phyloP scores from a whole-genome alignment of 2,329 filamentous ascomycete genomes.

The Bipolaris zeicola region DNA sequence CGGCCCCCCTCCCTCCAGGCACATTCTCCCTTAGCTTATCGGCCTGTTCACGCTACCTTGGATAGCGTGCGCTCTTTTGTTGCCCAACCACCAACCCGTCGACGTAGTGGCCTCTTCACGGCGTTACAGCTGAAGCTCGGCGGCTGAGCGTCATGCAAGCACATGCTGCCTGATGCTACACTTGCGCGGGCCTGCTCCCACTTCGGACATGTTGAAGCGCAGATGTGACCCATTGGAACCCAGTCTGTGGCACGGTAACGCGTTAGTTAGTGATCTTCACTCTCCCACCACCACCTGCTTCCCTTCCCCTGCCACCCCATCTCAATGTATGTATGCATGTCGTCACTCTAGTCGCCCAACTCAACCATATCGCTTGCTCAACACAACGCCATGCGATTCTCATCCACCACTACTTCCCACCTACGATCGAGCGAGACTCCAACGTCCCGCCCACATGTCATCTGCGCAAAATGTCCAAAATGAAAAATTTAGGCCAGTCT shows the following conservation, averaged over 20 bases:
- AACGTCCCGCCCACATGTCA: not conserved
- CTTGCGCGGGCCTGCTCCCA: not conserved
- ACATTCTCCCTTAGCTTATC: conserved; percentile 7
- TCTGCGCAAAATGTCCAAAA: not conserved
- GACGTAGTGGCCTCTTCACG: not conserved
- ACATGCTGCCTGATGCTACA: not conserved
- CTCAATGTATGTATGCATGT: not conserved
- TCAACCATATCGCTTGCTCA: not conserved
- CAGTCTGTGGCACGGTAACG: not conserved
- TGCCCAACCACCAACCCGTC: not conserved
- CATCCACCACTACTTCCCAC: not conserved
- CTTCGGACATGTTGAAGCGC: not conserved
- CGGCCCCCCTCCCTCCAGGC: conserved; percentile 1
- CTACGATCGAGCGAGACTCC: conserved; percentile 6
- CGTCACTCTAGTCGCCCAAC: not conserved
- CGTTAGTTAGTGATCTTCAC: not conserved
- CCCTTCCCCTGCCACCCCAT: not conserved
- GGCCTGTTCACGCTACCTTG: conserved; percentile 4
- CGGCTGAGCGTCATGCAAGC: not conserved
- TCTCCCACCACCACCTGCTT: not conserved
- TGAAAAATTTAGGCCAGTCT: conserved; percentile 1
- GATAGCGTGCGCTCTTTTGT: not conserved
- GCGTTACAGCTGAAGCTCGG: not conserved
- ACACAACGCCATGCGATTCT: not conserved
- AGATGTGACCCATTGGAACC: not conserved